These are phyloP conservation scores for Fusarium continuum DNA, from an alignment of 2,329 filamentous ascomycete genomes.

Conservation along the genomic window DNA sequence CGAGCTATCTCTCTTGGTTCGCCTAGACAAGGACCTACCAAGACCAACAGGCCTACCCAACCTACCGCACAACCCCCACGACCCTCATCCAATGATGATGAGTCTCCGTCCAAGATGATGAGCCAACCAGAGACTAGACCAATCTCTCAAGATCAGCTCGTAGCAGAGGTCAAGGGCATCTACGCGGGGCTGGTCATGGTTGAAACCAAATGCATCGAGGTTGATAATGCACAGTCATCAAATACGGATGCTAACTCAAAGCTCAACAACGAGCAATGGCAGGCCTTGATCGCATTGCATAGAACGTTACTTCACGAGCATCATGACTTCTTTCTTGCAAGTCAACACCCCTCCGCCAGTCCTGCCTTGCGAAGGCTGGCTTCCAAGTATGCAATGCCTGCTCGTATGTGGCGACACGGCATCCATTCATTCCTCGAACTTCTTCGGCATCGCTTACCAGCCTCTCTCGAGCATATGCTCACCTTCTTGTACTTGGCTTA, in stretches of 20 bases:
- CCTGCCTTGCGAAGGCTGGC: constrained; percentile 73
- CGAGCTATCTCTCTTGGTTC: constrained; percentile 9
- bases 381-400: constrained; percentile 88
- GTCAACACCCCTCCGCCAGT: constrained; percentile 83
- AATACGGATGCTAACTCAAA: constrained; percentile 54
- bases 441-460: constrained; percentile 76
- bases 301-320: constrained; percentile 83
- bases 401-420: constrained; percentile 91
- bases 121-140: constrained; percentile 27
- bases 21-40: constrained; percentile 5
- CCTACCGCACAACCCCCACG: background rate
- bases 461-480: constrained; percentile 86
- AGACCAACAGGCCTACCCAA: background rate
- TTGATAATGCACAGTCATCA: constrained; percentile 70
- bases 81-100: constrained; percentile 8
- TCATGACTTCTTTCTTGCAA: constrained; percentile 86
- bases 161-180: constrained; percentile 83
- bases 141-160: constrained; percentile 80
- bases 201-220: constrained; percentile 86
- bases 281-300: constrained; percentile 83
- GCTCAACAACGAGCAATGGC: constrained; percentile 77
- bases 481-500: constrained; percentile 91
- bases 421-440: constrained; percentile 88
- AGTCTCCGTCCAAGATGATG: constrained; percentile 23
- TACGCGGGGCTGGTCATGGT: constrained; percentile 88